Evolutionary conservation across 177 flowering plant species (phyloP), one percentile per base, ranked within the genome.

Genomic region (Vitis hybrid): DNA sequence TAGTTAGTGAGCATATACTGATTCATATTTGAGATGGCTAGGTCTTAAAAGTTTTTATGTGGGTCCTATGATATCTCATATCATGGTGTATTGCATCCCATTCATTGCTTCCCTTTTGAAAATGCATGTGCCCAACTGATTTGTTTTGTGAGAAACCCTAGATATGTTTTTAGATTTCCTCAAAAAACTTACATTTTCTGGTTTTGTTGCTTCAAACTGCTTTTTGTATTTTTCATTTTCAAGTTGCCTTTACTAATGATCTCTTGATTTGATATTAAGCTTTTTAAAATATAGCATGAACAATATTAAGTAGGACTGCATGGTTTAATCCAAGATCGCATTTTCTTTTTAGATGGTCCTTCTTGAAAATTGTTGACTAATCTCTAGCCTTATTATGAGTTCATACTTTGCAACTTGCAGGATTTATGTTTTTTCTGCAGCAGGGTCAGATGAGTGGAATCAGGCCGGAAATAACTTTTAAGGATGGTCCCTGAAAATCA

Each of bases 401-500:
- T 75, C 56, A 61, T 69, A 64, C 60, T 69, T 70, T 66, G 56
- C 55, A 50, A 69, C 53, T 51, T 69, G 77, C 77, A 70, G 77
- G 77, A 59, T 59, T 52, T 18, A 39, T 60, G 26, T 64, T n/a
- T 18, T 69, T 15, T 13, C 65, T 21, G 22, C 65, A 15, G 12
- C 21, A 26, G 61, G 39, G 56, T 56, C 12, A 29, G 48, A 50
- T 56, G 74, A 71, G 48, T 50, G 63, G 64, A 51, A n/a, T 9
- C 56, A 31, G 33, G 21, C 59, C 10, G 59, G 48, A 52, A 74
- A 7, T 59, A 1, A 10, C 51, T 1, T 33, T 48, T 50, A 16
- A 56, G 66, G 58, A 65, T 53, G 51, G 60, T 50, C 60, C 51
- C 53, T 68, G 64, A 74, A 50, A 64, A 58, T 29, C 57, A n/a